These are phyloP conservation scores for Umbilicus rupestris DNA, from an alignment of 164 flowering plant species.

Conservation along the genomic window DNA sequence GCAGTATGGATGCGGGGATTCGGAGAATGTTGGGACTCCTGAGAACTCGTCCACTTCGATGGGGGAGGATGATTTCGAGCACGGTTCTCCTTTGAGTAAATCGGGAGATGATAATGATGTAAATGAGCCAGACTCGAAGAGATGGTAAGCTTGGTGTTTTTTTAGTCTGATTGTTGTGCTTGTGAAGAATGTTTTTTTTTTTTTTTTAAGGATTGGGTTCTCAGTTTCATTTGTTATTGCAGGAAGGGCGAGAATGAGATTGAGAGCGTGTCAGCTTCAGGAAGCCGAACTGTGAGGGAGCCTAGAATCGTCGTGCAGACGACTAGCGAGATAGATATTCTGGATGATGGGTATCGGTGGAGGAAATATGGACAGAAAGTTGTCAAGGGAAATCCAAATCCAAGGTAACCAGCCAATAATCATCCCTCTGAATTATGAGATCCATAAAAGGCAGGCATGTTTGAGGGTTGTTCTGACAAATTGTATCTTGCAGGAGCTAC, in stretches of 20 bases:
- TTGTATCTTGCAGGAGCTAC: conserved; percentile 41
- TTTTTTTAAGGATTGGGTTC: neutral
- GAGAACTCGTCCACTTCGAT: conserved; percentile 64
- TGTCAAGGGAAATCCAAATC: conserved; percentile 11
- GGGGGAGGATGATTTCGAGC: conserved; percentile 63
- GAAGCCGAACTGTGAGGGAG: conserved; percentile 11
- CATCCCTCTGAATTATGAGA: neutral
- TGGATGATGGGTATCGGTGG: conserved; percentile 10
- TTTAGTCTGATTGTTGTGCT: neutral
- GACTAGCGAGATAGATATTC: conserved; percentile 10
- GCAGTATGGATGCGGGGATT: conserved; percentile 17
- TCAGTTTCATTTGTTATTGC: conserved; percentile 5
- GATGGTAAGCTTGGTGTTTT: conserved; percentile 9
- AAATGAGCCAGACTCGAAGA: conserved; percentile 4
- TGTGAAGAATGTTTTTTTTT: neutral
- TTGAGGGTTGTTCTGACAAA: neutral
- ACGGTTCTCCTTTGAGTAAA: conserved; percentile 37
- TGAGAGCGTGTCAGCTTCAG: conserved; percentile 1
- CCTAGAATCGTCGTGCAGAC: conserved; percentile 10
- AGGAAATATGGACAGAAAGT: conserved; percentile 11
- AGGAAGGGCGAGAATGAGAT: conserved; percentile 8
- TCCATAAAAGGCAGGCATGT: neutral
- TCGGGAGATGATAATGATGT: conserved; percentile 37
- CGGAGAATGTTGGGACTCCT: conserved; percentile 37
- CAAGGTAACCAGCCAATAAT: neutral